Evolutionary conservation across 768 basidiomycete genomes (phyloP).

Genomic region (Mycena polygramma): DNA sequence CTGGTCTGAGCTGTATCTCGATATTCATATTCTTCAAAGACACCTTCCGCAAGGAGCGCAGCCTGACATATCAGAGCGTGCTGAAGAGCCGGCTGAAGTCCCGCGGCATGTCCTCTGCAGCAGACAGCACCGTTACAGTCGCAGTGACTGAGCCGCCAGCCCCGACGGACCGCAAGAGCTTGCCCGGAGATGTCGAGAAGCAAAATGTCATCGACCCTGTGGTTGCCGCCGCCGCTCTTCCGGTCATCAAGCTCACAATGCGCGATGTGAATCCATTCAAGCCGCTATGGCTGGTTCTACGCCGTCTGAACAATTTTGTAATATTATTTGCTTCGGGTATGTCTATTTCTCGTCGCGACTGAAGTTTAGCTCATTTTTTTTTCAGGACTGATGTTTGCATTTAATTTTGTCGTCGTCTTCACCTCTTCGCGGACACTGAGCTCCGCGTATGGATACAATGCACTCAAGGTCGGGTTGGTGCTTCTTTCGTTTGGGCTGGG

Average conservation of each 20-base stretch:
- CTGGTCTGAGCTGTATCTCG: slow-evolving; percentile 63
- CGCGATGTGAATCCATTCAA: slow-evolving; percentile 82
- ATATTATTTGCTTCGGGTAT: slow-evolving; percentile 77
- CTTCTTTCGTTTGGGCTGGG: slow-evolving; percentile 82
- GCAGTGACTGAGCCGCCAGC: slow-evolving; percentile 20
- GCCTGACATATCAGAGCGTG: slow-evolving; percentile 80
- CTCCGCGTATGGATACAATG: slow-evolving; percentile 71
- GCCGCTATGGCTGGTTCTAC: slow-evolving; percentile 70
- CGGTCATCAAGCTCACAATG: slow-evolving; percentile 65
- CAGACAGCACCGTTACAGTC: slow-evolving; percentile 24
- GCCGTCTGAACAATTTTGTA: slow-evolving; percentile 74
- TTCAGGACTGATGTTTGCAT: slow-evolving; percentile 78
- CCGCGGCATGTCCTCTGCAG: slow-evolving; percentile 5
- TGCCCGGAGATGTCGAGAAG: slow-evolving; percentile 41
- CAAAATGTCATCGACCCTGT: slow-evolving; percentile 31
- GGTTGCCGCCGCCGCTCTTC: slow-evolving; percentile 30
- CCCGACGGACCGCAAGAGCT: not conserved
- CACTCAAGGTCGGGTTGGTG: slow-evolving; percentile 81
- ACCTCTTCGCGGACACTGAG: slow-evolving; percentile 80
- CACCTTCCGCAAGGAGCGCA: slow-evolving; percentile 87
- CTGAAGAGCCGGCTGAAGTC: slow-evolving; percentile 59
- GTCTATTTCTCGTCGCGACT: slow-evolving; percentile 34
- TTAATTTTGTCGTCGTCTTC: slow-evolving; percentile 78
- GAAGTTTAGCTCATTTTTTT: not conserved
- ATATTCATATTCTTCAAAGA: slow-evolving; percentile 83